Evolutionary conservation across 1,139 yeast species (phyloP), one percentile per base, ranked within the genome.

Genomic region (Zygoascus meyerae): DNA sequence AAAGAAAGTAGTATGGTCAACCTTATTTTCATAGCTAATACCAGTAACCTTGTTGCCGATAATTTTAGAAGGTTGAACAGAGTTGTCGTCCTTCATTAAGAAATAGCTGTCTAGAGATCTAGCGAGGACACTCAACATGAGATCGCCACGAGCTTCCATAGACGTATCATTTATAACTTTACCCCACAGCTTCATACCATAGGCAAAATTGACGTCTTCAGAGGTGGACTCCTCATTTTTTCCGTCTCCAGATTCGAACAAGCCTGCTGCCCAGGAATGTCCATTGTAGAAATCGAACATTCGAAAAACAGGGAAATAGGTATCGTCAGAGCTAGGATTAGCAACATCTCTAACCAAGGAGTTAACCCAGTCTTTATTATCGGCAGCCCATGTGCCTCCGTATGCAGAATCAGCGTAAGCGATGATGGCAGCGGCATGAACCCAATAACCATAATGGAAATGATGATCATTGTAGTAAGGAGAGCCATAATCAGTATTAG

Each of bases 141-240:
- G 72, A 53, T 79, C 81, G 44, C 86, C 92, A 59, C 90, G 76
- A n/a, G 79, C 71, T 62, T 81, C 84, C 90, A 86, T 81, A n/a
- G 81, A 67, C 18, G 62, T 54, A 60, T 86, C 87, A n/a, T 82
- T 87, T 54, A 76, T 72, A 5, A 82, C 82, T 30, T 72, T 68
- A 47, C 89, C 95, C 90, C 92, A 85, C 53, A 85, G 70, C 64
- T 83, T 83, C 83, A 85, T 81, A 51, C 84, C 95, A 65, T 83
- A 85, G 12, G 86, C 78, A 59, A 83, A 83, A 66, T 86, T 84
- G 69, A 81, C 81, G 60, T 85, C 94, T 63, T 86, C 95, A 14
- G 90, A 81, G 12, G 86, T 72, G 2, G 90, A 81, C 64, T 86
- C 95, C 68, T 86, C 84, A 59, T 86, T 81, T 58, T 81, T 80